phyloP scores from a whole-genome alignment of 306 rosid genomes.

The Vigna nakashimae region DNA sequence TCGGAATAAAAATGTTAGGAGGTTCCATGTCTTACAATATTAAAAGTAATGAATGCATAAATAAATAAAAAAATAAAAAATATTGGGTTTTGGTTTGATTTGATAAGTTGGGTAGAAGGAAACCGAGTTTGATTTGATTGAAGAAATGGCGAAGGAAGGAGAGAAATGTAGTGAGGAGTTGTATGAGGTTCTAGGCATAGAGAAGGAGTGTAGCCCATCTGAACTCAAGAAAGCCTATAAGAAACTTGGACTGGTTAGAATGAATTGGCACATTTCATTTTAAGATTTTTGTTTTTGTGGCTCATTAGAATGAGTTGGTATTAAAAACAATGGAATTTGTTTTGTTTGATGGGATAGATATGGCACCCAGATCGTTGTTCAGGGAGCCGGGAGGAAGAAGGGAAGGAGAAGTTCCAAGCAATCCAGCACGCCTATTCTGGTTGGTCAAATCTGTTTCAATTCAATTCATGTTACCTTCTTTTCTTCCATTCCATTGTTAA shows the following conservation, averaged over 20 bases:
- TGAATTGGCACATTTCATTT: neutral
- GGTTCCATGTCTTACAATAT: neutral
- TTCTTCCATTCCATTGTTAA: neutral
- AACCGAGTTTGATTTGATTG: neutral
- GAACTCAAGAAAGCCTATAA: neutral
- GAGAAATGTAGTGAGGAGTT: neutral
- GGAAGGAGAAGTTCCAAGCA: neutral
- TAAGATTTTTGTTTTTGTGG: too few species aligned
- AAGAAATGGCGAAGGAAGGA: neutral
- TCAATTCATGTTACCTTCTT: neutral
- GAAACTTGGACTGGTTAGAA: neutral
- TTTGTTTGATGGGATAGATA: constrained; percentile 3
- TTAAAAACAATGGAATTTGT: neutral
- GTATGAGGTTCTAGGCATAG: neutral
- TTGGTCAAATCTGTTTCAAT: neutral
- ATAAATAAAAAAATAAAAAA: neutral
- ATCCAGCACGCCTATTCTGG: neutral
- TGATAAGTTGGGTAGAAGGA: neutral
- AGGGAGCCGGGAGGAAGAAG: neutral
- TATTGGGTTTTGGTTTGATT: neutral
- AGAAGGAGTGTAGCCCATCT: neutral
- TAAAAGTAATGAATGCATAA: neutral
- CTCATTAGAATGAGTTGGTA: too few species aligned
- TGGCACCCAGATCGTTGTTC: constrained; percentile 6
- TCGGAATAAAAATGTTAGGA: neutral